phyloP scores from a whole-genome alignment of 2,329 filamentous ascomycete genomes.

The Trichoderma atrobrunneum region DNA sequence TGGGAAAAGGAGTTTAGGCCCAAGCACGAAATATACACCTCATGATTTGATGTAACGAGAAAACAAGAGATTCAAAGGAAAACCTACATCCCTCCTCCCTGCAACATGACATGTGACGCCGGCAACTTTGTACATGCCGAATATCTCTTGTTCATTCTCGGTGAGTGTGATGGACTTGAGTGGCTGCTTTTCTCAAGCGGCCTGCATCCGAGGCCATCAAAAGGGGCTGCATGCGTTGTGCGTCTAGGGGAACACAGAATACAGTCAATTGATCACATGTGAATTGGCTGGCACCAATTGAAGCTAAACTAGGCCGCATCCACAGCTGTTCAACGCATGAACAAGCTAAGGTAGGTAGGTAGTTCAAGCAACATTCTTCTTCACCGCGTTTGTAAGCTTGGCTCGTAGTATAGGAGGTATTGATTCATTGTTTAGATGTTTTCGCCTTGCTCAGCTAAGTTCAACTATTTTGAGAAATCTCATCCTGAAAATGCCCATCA shows the following conservation, averaged over 20 bases:
- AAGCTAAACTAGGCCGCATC: neutral
- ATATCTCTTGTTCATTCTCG: neutral
- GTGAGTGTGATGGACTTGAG: neutral
- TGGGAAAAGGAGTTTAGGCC: neutral
- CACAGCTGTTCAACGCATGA: neutral
- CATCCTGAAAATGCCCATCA: neutral
- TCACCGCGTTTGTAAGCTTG: neutral
- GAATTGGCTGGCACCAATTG: neutral
- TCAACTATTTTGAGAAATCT: neutral
- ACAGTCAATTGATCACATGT: neutral
- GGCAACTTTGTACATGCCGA: neutral
- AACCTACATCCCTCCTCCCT: neutral
- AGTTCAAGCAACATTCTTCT: neutral
- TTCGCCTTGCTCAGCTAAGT: neutral
- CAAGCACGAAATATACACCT: slow-evolving; percentile 12
- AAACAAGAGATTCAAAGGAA: neutral
- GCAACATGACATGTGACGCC: neutral
- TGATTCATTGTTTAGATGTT: neutral
- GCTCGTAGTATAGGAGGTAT: neutral
- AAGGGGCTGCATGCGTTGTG: neutral
- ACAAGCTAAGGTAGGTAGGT: neutral
- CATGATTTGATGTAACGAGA: slow-evolving; percentile 1
- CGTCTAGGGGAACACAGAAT: neutral
- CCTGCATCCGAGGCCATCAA: neutral
- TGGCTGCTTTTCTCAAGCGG: neutral